Conservation (phyloP, 768 basidiomycete genomes). For the Psilocybe sp. region DNA sequence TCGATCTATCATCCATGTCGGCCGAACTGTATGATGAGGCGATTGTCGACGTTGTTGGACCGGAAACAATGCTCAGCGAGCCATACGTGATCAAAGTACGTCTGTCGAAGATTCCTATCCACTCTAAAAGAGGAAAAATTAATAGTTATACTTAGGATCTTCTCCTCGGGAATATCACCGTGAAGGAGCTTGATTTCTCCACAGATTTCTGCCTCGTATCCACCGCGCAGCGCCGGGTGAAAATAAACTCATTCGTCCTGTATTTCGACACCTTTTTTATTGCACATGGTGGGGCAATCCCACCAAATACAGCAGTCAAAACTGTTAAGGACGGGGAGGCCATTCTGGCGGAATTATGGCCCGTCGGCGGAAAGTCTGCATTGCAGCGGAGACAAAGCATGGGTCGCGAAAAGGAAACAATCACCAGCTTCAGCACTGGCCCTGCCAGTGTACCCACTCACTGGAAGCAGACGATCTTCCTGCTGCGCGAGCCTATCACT, state of each 20-base stretch:
- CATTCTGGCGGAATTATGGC: constrained; percentile 78
- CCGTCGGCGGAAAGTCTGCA: constrained; percentile 64
- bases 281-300: constrained; percentile 46
- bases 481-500: constrained; percentile 76
- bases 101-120: neutral
- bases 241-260: constrained; percentile 77
- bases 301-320: constrained; percentile 50
- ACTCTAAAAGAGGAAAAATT: neutral
- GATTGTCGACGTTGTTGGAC: constrained; percentile 74
- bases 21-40: constrained; percentile 76
- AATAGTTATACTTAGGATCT: constrained; percentile 57
- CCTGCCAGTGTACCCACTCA: constrained; percentile 87
- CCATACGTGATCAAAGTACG: constrained; percentile 68
- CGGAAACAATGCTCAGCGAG: constrained; percentile 61
- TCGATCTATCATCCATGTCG: constrained; percentile 84
- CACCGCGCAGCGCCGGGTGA: constrained; percentile 54
- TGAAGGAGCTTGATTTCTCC: constrained; percentile 76
- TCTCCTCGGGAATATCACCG: constrained; percentile 57
- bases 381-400: constrained; percentile 58
- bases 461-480: constrained; percentile 94
- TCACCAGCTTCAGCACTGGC: constrained; percentile 87
- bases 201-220: constrained; percentile 76
- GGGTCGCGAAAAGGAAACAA: constrained; percentile 42
- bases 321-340: constrained; percentile 56
- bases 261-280: constrained; percentile 97